A percentile compares a stretch with the other conserved stretches of the same genome.
Conservation (phyloP, 164 flowering plant species). For the Tetracentron sinense region DNA sequence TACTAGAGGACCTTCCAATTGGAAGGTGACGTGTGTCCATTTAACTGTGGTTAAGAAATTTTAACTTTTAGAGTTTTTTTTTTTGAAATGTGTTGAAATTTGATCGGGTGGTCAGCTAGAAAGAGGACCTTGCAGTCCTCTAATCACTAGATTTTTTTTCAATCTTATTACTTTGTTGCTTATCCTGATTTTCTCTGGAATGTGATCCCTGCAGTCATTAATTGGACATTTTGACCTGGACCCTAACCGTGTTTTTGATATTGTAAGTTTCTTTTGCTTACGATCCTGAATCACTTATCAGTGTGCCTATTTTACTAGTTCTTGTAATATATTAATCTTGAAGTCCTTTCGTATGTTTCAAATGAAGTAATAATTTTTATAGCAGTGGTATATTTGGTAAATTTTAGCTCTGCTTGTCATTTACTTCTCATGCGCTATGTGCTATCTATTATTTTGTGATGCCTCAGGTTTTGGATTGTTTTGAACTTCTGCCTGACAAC, state of each 20-base stretch:
- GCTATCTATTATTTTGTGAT: slow-evolving; percentile 10
- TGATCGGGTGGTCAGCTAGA: too few species aligned
- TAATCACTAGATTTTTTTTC: not conserved
- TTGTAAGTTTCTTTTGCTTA: slow-evolving; percentile 58
- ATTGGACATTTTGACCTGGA: slow-evolving; percentile 99
- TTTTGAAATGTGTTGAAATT: too few species aligned
- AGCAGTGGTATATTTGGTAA: not conserved
- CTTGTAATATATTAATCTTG: not conserved
- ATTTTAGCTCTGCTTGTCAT: not conserved
- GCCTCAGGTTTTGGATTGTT: slow-evolving; percentile 88
- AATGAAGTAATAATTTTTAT: not conserved
- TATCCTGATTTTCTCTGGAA: not conserved
- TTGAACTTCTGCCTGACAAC: slow-evolving; percentile 81
- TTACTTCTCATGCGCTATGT: not conserved
- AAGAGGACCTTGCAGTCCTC: too few species aligned
- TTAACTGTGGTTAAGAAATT: too few species aligned
- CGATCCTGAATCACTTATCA: not conserved
- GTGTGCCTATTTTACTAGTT: not conserved
- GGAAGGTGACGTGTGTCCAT: too few species aligned
- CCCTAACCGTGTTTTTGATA: slow-evolving; percentile 98
- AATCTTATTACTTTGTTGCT: not conserved
- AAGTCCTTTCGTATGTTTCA: not conserved
- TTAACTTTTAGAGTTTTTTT: too few species aligned
- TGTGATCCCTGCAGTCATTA: slow-evolving; percentile 64
- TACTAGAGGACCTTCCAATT: too few species aligned